phyloP scores from a whole-genome alignment of 2,329 filamentous ascomycete species.

The Sporothrix variecibatus region DNA sequence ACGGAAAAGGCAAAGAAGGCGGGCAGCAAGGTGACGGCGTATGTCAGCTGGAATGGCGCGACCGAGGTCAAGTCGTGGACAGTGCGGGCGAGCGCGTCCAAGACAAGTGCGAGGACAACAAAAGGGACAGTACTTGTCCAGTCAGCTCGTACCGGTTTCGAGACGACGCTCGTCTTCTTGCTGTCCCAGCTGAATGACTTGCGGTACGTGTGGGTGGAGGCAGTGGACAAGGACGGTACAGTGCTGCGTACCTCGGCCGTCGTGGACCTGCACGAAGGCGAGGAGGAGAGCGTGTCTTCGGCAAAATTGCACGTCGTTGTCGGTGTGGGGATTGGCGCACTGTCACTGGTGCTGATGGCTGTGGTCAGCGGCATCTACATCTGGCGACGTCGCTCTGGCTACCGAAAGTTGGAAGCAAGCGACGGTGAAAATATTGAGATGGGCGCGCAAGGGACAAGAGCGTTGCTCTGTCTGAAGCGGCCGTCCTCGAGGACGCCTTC shows the following conservation, averaged over 20 bases:
- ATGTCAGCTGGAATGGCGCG: slow-evolving; percentile 50
- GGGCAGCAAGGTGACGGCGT: slow-evolving; percentile 33
- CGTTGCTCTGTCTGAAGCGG: neutral
- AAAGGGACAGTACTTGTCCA: neutral
- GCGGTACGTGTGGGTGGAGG: slow-evolving; percentile 24
- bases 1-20: neutral
- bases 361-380: neutral
- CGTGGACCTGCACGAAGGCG: neutral
- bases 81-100: neutral
- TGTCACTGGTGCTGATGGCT: neutral
- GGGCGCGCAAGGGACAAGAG: neutral
- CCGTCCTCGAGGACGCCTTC: neutral
- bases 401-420: neutral
- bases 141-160: slow-evolving; percentile 1
- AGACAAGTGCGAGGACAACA: neutral
- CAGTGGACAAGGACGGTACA: slow-evolving; percentile 21
- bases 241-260: slow-evolving; percentile 1
- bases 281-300: neutral
- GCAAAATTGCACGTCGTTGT: neutral
- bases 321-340: neutral
- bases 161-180: neutral
- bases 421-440: slow-evolving; percentile 1
- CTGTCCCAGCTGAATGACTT: neutral
- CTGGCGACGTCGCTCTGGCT: neutral
- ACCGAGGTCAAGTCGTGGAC: slow-evolving; percentile 39